These are phyloP conservation scores for Annona squamosa DNA, from an alignment of 164 flowering plant species.

Conservation along the genomic window DNA sequence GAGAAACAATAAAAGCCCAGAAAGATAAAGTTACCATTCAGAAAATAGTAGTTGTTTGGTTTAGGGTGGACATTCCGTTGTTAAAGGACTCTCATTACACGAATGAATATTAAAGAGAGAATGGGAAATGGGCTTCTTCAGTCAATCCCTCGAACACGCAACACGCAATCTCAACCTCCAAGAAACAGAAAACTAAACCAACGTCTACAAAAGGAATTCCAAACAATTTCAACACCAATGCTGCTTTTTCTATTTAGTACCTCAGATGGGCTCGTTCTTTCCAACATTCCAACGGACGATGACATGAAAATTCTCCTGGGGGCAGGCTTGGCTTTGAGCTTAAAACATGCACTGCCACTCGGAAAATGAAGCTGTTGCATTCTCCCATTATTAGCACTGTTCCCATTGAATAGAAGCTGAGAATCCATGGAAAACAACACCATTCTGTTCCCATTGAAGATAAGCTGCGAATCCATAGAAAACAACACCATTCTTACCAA, in stretches of 20 bases:
- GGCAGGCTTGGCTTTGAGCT: constrained; percentile 14
- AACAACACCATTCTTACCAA: not conserved
- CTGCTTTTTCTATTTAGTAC: constrained; percentile 18
- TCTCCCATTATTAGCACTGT: constrained; percentile 1
- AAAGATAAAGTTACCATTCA: not conserved
- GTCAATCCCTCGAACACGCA: not conserved
- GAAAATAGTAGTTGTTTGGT: not conserved
- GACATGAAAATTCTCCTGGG: constrained; percentile 18
- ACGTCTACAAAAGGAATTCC: not conserved
- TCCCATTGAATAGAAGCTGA: constrained; percentile 9
- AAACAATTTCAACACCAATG: not conserved
- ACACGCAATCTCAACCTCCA: not conserved
- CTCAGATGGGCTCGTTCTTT: constrained; percentile 74
- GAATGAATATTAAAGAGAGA: not conserved
- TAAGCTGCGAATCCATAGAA: constrained; percentile 21
- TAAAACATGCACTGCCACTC: constrained; percentile 11
- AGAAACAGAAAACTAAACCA: not conserved
- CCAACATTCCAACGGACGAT: constrained; percentile 38
- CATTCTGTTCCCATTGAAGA: not conserved
- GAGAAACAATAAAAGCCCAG: not conserved
- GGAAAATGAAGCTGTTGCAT: constrained; percentile 15
- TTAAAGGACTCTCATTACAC: too few species aligned
- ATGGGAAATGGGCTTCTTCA: not conserved
- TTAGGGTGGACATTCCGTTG: not conserved
- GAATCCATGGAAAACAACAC: constrained; percentile 17